These are phyloP conservation scores for Gossypium herbaceum DNA, from an alignment of 345 rosid genomes.

Conservation along the genomic window DNA sequence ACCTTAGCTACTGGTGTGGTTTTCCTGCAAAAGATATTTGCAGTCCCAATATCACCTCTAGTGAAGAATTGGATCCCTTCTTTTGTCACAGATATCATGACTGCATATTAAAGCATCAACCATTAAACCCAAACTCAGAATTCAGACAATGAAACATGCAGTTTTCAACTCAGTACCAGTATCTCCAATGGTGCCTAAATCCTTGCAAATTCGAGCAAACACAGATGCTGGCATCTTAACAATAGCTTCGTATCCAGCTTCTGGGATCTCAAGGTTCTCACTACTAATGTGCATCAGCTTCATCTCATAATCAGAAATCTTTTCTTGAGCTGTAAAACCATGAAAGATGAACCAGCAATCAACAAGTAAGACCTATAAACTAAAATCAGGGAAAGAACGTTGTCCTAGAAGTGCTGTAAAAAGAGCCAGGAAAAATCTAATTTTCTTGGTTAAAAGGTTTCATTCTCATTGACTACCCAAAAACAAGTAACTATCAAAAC, in stretches of 20 bases:
- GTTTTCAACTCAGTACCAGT: background rate
- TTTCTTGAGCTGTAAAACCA: conserved; percentile 8
- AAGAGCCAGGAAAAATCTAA: no score
- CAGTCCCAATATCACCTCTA: background rate
- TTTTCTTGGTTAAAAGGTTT: no score
- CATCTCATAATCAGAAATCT: conserved; percentile 10
- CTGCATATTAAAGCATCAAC: background rate
- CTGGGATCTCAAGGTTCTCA: background rate
- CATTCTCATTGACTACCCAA: no score
- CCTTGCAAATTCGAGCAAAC: conserved; percentile 9
- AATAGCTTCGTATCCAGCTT: background rate
- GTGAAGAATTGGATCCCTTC: conserved; percentile 7
- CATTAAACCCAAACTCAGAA: background rate
- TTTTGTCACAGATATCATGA: conserved; percentile 9
- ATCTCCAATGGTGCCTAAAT: conserved; percentile 2
- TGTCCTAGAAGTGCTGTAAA: background rate
- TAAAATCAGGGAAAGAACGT: background rate
- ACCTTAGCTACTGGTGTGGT: background rate
- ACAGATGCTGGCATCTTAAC: background rate
- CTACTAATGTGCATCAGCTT: conserved; percentile 1
- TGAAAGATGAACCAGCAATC: background rate
- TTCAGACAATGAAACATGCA: background rate
- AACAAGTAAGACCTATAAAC: background rate
- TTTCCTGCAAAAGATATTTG: background rate
- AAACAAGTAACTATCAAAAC: no score